Evolutionary conservation across 2,329 filamentous ascomycete species (phyloP), one percentile per base, ranked within the genome.

Genomic region (Hirsutella rhossiliensis): DNA sequence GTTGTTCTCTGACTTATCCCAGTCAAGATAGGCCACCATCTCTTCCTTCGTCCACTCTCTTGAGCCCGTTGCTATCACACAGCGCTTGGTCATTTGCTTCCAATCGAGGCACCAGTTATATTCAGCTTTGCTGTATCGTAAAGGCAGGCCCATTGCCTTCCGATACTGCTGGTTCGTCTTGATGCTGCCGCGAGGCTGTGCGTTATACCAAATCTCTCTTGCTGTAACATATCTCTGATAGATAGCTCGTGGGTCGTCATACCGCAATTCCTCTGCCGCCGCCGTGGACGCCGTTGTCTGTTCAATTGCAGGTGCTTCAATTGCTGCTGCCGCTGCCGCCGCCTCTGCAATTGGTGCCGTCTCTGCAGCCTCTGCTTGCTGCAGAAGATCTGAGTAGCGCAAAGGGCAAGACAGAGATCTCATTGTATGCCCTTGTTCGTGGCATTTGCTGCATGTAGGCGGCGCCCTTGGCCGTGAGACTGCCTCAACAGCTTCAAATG

Each of bases 91-190:
- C 29, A 31, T 31, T 13, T 31, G 29, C 13, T 31, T 31, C 8
- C 13, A 37, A 15, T 37, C 11, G 4, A 37, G 34, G 17, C 34
- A 37, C 34, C 11, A 37, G 11, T 37, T 9, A 9, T 37, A 37
- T 3, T 19, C 17, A 9, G 15, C 17, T 8, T 37, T 37, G 8
- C 17, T 19, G 17, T 37, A 37, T 19, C 34, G 15, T 19, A 37
- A 15, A 17, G 34, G 34, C 34, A 37, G 34, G 12, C 34, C 34
- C 34, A 47, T 45, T 31, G 40, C 44, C 41, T 45, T 48, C 40
- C 46, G 44, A 43, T 48, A 50, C 20, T 42, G 19, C 41, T 50
- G 29, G 39, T 50, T 47, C 11, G 40, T 48, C n/a, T 43, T 43
- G 32, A 41, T 19, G 28, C 11, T 48, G 6, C 43, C 42, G 37